Percentiles rank a stretch among this genome's conserved stretches.
These are phyloP conservation scores for Venturia pyrina DNA, from an alignment of 2,329 filamentous ascomycete species.

Conservation along the genomic window DNA sequence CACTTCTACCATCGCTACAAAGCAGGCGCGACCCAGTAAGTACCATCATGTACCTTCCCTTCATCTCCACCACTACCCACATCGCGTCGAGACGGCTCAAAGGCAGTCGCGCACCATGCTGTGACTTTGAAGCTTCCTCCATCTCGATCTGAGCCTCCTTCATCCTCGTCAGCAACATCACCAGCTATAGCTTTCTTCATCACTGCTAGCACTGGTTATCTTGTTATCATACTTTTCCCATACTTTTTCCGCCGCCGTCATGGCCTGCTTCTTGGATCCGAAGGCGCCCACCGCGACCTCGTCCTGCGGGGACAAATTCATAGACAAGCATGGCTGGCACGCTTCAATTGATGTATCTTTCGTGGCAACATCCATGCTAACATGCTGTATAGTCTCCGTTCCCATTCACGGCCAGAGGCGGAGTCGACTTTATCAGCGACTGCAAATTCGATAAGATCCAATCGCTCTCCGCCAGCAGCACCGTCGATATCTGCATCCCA, in stretches of 20 bases:
- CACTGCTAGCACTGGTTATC: background rate
- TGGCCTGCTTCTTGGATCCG: conserved; percentile 3
- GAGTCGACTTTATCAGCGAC: background rate
- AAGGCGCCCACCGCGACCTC: conserved; percentile 3
- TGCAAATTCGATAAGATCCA: background rate
- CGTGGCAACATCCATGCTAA: background rate
- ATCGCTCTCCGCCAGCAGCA: background rate
- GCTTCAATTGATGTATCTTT: background rate
- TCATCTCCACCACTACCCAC: background rate
- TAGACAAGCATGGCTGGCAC: conserved; percentile 10
- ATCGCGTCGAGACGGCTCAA: background rate
- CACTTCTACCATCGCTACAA: background rate
- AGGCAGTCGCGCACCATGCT: background rate
- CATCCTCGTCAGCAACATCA: background rate
- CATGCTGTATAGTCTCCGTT: background rate
- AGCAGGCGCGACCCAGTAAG: background rate
- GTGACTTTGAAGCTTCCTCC: background rate
- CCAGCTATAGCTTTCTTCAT: conserved; percentile 5
- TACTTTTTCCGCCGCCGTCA: background rate
- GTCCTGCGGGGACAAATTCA: background rate
- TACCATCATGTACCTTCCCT: conserved; percentile 1
- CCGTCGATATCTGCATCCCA: background rate
- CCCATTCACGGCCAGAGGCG: background rate
- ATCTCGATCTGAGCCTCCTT: background rate
- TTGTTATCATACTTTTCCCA: background rate